Percentiles rank a stretch among this genome's conserved stretches.
Conservation (phyloP, 2,329 filamentous ascomycete genomes). For the Rachicladosporium sp. region DNA sequence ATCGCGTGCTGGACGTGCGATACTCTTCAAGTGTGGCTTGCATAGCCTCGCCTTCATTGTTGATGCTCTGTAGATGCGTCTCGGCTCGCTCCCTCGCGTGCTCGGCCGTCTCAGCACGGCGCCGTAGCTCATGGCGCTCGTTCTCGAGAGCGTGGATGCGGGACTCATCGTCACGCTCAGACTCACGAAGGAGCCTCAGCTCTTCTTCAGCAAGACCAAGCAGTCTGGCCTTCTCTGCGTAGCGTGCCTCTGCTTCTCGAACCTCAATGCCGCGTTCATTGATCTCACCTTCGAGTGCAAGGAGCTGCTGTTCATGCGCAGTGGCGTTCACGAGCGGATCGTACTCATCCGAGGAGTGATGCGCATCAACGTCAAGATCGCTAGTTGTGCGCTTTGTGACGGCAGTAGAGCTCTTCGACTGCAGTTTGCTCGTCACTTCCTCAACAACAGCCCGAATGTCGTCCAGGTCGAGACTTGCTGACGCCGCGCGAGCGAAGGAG, state of each 20-base stretch:
- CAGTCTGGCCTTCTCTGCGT: constrained; percentile 30
- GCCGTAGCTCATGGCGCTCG: constrained; percentile 29
- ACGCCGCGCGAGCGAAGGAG: constrained; percentile 34
- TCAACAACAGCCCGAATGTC: constrained; percentile 28
- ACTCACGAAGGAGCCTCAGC: constrained; percentile 31
- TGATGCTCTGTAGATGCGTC: constrained; percentile 27
- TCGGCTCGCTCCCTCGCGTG: constrained; percentile 17
- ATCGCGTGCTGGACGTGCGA: constrained; percentile 45
- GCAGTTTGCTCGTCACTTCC: constrained; percentile 15
- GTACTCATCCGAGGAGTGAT: constrained; percentile 8
- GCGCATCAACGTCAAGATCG: constrained; percentile 22
- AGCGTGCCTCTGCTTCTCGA: constrained; percentile 27
- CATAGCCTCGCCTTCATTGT: constrained; percentile 48
- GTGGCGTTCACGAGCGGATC: constrained; percentile 6
- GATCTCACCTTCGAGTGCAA: no score
- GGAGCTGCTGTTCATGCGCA: constrained; percentile 26
- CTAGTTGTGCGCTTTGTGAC: constrained; percentile 19
- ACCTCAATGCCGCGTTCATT: no score
- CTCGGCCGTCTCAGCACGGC: constrained; percentile 26
- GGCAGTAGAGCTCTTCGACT: constrained; percentile 10
- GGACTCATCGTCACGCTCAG: constrained; percentile 30
- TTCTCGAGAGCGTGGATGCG: constrained; percentile 30
- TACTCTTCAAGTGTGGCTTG: constrained; percentile 53
- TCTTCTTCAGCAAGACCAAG: constrained; percentile 40
- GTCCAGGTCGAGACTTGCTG: constrained; percentile 32